phyloP scores from a whole-genome alignment of 2,329 filamentous ascomycete genomes.

The Hypomyces perniciosus region DNA sequence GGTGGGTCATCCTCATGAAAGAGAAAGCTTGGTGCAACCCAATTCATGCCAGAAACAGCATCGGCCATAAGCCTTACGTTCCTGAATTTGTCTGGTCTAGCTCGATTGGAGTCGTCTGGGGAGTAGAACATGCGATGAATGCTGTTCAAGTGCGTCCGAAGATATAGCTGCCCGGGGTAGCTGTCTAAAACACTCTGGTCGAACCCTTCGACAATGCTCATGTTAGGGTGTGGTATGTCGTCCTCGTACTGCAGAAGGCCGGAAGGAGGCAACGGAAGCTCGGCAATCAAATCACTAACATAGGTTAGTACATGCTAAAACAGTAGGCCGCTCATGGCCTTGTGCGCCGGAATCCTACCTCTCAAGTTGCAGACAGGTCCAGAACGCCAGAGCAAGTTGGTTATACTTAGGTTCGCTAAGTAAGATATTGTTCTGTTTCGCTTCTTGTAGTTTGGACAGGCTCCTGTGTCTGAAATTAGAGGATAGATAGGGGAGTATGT shows the following conservation, averaged over 20 bases:
- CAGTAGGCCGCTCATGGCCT: background rate
- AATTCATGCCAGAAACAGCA: slow-evolving; percentile 36
- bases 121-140: slow-evolving; percentile 54
- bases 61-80: slow-evolving; percentile 42
- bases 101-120: slow-evolving; percentile 29
- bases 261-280: slow-evolving; percentile 61
- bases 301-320: slow-evolving; percentile 3
- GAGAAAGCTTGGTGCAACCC: slow-evolving; percentile 45
- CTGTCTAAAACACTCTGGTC: slow-evolving; percentile 46
- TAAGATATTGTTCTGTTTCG: slow-evolving; percentile 31
- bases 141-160: slow-evolving; percentile 58
- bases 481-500: background rate
- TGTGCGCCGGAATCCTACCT: slow-evolving; percentile 44
- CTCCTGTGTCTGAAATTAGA: slow-evolving; percentile 30
- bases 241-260: slow-evolving; percentile 55
- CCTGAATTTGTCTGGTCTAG: slow-evolving; percentile 33
- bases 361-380: slow-evolving; percentile 90
- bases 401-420: slow-evolving; percentile 46
- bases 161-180: slow-evolving; percentile 57
- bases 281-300: slow-evolving; percentile 80
- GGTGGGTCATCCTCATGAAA: slow-evolving; percentile 66
- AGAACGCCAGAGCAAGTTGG: slow-evolving; percentile 70
- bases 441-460: slow-evolving; percentile 40
- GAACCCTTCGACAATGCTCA: slow-evolving; percentile 37
- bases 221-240: slow-evolving; percentile 61